Base-by-base conservation (phyloP, 164 flowering plant genomes). In the Kingdonia uniflora region DNA sequence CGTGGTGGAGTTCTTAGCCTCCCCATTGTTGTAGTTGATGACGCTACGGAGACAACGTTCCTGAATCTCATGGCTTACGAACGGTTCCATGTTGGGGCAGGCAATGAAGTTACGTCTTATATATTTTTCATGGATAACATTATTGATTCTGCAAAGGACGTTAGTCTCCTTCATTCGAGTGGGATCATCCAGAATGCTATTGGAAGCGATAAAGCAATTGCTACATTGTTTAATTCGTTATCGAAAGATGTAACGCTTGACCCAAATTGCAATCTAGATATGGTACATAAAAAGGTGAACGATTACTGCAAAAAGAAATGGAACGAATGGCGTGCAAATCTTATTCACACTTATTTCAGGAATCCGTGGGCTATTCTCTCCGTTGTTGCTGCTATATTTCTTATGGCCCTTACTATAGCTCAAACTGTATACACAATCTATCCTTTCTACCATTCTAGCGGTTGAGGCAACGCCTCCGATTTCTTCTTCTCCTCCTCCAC, bases 1-100 rank as follows among this genome's bases (percentile, higher is more conserved):
- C 22, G 38, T 0, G 48, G 60, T 1, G 78, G 80, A 5, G 67
- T 73, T n/a, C 81, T 81, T 0, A 55, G 42, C 6, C 78, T 81
- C 7, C 87, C 81, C 0, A 29, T 19, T 1, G 55, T 76, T 0
- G 24, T 65, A 0, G 72, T 81, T 16, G 87, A 78, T 19, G 83
- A 81, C 48, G 29, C 79, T 8, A 68, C 79, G 0, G 81, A 78
- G 44, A 65, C 80, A 1, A 54, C 58, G 51, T 72, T 74, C 58
- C 65, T 76, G n/a, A 81, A 81, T 58, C 75, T 76, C 7, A 74
- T 81, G 23, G 83, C 83, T 0, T 81, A 65, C 38, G 81, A 81
- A 58, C 64, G 76, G 1, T 66, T 65, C 53, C 83, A 78, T 37
- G 81, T 68, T 0, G 79, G 82, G 19, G 77, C 66, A 1, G 80